A percentile compares a stretch with the other conserved stretches of the same genome.
Evolutionary conservation across 2,329 filamentous ascomycete species (phyloP).

Genomic region (Chalaropsis ovoidea): DNA sequence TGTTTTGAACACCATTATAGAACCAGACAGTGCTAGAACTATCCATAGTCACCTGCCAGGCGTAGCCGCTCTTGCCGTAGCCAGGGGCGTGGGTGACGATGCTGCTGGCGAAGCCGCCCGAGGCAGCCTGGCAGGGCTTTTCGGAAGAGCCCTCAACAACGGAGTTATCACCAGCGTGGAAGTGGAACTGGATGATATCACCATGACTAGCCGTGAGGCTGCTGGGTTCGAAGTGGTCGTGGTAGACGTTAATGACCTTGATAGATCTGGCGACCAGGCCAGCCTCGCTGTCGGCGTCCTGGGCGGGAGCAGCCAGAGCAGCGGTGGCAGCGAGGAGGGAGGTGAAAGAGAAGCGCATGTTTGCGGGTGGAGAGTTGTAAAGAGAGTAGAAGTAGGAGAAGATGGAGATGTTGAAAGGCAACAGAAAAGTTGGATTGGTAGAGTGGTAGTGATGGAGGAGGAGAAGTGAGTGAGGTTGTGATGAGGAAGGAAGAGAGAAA

Average conservation of each 20-base stretch:
- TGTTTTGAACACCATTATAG: background rate
- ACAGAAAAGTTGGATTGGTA: no score
- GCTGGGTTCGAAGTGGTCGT: slow-evolving; percentile 34
- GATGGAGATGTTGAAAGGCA: background rate
- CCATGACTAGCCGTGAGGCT: no score
- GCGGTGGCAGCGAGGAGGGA: background rate
- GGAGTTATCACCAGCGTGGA: background rate
- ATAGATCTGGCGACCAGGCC: background rate
- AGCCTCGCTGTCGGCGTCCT: background rate
- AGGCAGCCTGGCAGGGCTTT: slow-evolving; percentile 36
- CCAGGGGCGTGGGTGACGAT: no score
- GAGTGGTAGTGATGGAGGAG: no score
- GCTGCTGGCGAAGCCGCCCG: background rate
- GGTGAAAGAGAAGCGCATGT: background rate
- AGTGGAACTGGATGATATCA: background rate
- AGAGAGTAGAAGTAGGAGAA: background rate
- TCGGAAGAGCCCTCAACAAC: slow-evolving; percentile 31
- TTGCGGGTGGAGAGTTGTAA: background rate
- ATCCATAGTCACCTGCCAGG: slow-evolving; percentile 31
- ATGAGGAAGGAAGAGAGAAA: no score
- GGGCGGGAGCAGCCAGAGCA: background rate
- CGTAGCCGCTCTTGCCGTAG: slow-evolving; percentile 29
- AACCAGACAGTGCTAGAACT: background rate
- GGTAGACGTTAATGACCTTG: slow-evolving; percentile 33
- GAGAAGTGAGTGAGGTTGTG: no score